A percentile compares a stretch with the other conserved stretches of the same genome.
Evolutionary conservation across 148 eudicot genomes (phyloP).

Genomic region (Vaccinium darrowii): DNA sequence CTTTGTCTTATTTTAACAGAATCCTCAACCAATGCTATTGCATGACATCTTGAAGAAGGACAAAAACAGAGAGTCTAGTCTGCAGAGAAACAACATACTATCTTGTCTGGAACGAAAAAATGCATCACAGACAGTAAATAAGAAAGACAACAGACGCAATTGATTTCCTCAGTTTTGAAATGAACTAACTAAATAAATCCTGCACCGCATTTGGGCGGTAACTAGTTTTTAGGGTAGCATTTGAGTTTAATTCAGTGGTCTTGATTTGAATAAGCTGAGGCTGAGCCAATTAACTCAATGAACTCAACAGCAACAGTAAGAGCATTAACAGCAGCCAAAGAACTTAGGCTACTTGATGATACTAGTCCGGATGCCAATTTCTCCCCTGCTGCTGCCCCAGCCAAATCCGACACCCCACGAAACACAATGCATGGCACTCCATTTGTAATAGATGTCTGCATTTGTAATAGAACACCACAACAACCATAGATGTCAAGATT

Average conservation of each 20-base stretch:
- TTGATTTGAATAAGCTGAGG: not conserved
- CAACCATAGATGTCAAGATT: not conserved
- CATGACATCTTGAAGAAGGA: not conserved
- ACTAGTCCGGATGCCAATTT: constrained; percentile 11
- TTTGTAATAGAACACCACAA: not conserved
- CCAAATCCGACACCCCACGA: constrained; percentile 59
- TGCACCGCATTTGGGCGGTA: not conserved
- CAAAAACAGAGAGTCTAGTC: not conserved
- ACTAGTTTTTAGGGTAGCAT: not conserved
- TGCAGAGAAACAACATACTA: not conserved
- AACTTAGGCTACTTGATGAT: constrained; percentile 20
- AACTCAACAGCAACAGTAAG: constrained; percentile 50
- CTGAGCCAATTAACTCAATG: constrained; percentile 29
- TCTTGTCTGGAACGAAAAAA: not conserved
- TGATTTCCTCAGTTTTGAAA: not conserved
- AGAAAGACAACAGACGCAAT: not conserved
- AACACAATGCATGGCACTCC: constrained; percentile 53
- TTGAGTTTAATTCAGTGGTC: constrained; percentile 3
- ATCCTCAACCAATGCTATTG: not conserved
- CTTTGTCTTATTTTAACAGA: not conserved
- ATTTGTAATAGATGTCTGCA: constrained; percentile 46
- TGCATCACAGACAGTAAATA: not conserved
- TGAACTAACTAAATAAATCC: not conserved
- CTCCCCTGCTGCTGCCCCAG: constrained; percentile 30
- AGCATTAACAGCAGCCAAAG: constrained; percentile 51